A percentile compares a stretch with the other conserved stretches of the same genome.
phyloP scores from a whole-genome alignment of 352 stramenopile genomes.

The Globisporangium parvum region DNA sequence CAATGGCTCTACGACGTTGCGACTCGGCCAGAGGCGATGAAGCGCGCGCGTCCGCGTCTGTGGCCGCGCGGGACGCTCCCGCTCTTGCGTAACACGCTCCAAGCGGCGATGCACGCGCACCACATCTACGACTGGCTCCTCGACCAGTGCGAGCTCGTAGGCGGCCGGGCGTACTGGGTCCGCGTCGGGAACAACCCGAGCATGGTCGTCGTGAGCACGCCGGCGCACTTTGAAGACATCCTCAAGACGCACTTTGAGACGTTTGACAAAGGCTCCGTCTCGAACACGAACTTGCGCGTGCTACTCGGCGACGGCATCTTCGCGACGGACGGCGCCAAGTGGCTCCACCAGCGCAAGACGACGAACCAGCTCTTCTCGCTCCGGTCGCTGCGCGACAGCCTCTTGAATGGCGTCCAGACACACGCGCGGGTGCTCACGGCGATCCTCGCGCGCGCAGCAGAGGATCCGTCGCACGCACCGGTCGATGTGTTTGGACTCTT shows the following conservation, averaged over 20 bases:
- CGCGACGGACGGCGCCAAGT: slow-evolving; percentile 12
- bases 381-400: slow-evolving; percentile 13
- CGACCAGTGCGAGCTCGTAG: slow-evolving; percentile 3
- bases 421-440: slow-evolving; percentile 6
- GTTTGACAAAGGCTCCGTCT: slow-evolving; percentile 16
- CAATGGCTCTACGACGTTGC: slow-evolving; percentile 6
- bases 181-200: neutral
- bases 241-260: slow-evolving; percentile 18
- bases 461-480: neutral
- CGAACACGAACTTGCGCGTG: slow-evolving; percentile 14
- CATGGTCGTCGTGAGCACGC: slow-evolving; percentile 8
- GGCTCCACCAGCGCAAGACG: slow-evolving; percentile 18
- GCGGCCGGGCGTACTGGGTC: slow-evolving; percentile 9
- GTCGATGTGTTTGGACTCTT: slow-evolving; percentile 39
- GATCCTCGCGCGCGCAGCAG: slow-evolving; percentile 1
- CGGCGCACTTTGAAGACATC: slow-evolving; percentile 17
- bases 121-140: slow-evolving; percentile 12
- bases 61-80: slow-evolving; percentile 10
- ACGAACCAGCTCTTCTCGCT: slow-evolving; percentile 16
- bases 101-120: slow-evolving; percentile 5
- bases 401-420: slow-evolving; percentile 8
- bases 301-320: slow-evolving; percentile 20
- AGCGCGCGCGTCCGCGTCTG: slow-evolving; percentile 2
- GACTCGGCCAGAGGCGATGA: slow-evolving; percentile 5
- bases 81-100: slow-evolving; percentile 13